phyloP scores from a whole-genome alignment of 2,329 filamentous ascomycete genomes.

The Pseudocercospora cruenta region DNA sequence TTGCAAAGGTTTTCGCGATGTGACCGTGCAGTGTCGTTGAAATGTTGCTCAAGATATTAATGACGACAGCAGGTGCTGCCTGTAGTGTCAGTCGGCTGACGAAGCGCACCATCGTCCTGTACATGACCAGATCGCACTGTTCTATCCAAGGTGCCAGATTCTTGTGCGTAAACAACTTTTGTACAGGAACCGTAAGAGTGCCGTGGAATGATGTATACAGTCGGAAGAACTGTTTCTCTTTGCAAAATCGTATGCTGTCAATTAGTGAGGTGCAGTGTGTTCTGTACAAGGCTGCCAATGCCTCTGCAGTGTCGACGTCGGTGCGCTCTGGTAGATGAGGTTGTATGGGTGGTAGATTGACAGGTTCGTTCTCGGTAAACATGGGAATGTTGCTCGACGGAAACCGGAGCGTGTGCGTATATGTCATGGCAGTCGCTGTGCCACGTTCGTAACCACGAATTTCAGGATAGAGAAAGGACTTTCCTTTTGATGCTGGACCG shows the following conservation, averaged over 20 bases:
- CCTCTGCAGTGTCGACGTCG: slow-evolving; percentile 83
- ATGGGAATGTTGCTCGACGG: slow-evolving; percentile 59
- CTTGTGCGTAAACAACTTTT: slow-evolving; percentile 83
- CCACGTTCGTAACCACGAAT: slow-evolving; percentile 46
- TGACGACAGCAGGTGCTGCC: slow-evolving; percentile 83
- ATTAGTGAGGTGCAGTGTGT: slow-evolving; percentile 95
- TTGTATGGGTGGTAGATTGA: slow-evolving; percentile 84
- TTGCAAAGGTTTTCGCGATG: slow-evolving; percentile 81
- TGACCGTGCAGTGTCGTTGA: slow-evolving; percentile 79
- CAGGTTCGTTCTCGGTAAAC: slow-evolving; percentile 67
- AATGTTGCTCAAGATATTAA: slow-evolving; percentile 85
- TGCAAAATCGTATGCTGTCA: slow-evolving; percentile 93
- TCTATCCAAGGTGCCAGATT: slow-evolving; percentile 89
- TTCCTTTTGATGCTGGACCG: slow-evolving; percentile 47
- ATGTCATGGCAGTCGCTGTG: slow-evolving; percentile 55
- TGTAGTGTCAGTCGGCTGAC: slow-evolving; percentile 87
- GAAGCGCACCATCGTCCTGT: slow-evolving; percentile 95
- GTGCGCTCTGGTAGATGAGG: slow-evolving; percentile 79
- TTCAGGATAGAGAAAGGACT: slow-evolving; percentile 53
- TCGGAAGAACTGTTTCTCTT: slow-evolving; percentile 94
- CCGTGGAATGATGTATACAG: slow-evolving; percentile 94
- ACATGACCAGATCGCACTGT: slow-evolving; percentile 92
- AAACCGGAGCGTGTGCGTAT: slow-evolving; percentile 66
- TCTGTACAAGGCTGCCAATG: slow-evolving; percentile 83
- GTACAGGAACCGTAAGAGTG: slow-evolving; percentile 93